These are phyloP conservation scores for Primulina huaijiensis DNA, from an alignment of 257 asterid species.

Conservation along the genomic window DNA sequence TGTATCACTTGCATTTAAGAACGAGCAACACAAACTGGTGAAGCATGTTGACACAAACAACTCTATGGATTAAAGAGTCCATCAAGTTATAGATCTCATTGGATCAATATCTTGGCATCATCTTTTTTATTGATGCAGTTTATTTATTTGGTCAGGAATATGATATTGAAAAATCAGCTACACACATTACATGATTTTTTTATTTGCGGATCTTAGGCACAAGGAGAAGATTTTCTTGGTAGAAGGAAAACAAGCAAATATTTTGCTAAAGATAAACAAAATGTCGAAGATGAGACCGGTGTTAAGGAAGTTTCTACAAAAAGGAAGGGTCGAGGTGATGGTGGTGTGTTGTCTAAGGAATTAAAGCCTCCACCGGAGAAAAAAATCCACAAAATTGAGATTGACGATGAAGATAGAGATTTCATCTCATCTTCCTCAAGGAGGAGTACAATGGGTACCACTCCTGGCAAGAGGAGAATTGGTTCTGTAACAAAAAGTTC, in stretches of 20 bases:
- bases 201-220: conserved; percentile 36
- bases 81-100: conserved; percentile 12
- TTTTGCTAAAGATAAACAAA: conserved; percentile 54
- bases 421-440: conserved; percentile 51
- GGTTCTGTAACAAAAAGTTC: conserved; percentile 64
- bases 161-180: conserved; percentile 15
- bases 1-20: neutral
- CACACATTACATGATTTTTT: neutral
- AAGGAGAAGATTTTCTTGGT: conserved; percentile 59
- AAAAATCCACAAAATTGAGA: conserved; percentile 56
- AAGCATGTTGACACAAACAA: neutral
- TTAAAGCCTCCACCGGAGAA: conserved; percentile 53
- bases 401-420: conserved; percentile 58
- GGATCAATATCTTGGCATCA: conserved; percentile 1
- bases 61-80: conserved; percentile 8
- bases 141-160: conserved; percentile 11
- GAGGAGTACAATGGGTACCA: conserved; percentile 39
- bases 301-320: conserved; percentile 52
- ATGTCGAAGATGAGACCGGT: conserved; percentile 48
- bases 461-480: conserved; percentile 73
- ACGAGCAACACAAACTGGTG: conserved; percentile 5
- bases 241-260: conserved; percentile 94
- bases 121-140: conserved; percentile 3
- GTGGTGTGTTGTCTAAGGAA: conserved; percentile 30
- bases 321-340: conserved; percentile 50